Percentiles rank a stretch among this genome's conserved stretches.
Conservation (phyloP, 2,329 filamentous ascomycete genomes). For the Dactylellina drechsleri region DNA sequence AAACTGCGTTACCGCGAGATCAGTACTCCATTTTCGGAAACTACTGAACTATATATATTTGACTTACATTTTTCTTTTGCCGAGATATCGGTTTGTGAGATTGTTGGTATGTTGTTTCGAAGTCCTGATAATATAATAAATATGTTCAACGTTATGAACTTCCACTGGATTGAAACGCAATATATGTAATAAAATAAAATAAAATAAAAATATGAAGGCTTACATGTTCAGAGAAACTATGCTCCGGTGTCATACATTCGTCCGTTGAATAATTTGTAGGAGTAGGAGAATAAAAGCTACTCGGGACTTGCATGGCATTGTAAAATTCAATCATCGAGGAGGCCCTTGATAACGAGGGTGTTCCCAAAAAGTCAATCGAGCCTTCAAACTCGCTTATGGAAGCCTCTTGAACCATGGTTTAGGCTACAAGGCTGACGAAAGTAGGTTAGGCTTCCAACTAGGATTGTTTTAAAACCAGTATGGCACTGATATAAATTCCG, state of each 20-base stretch:
- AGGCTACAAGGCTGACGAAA: conserved; percentile 5
- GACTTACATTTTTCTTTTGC: conserved; percentile 29
- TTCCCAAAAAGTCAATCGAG: conserved; percentile 48
- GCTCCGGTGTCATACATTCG: conserved; percentile 46
- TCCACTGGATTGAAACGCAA: background rate
- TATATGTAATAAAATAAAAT: background rate
- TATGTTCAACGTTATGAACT: background rate
- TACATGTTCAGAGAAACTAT: conserved; percentile 47
- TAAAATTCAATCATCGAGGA: conserved; percentile 46
- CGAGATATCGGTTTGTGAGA: conserved; percentile 15
- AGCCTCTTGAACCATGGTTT: conserved; percentile 31
- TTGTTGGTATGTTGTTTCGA: conserved; percentile 35
- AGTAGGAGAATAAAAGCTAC: conserved; percentile 43
- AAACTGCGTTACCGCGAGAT: no score
- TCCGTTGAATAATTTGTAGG: conserved; percentile 47
- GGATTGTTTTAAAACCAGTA: no score
- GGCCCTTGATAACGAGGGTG: conserved; percentile 39
- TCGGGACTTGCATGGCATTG: conserved; percentile 26
- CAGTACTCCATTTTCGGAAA: background rate
- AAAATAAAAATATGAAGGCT: conserved; percentile 3
- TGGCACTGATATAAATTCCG: no score
- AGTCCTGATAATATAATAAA: conserved; percentile 17
- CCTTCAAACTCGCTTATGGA: conserved; percentile 30
- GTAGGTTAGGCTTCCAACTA: background rate
- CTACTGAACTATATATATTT: background rate